Evolutionary conservation across 306 rosid genomes (phyloP), one percentile per base, ranked within the genome.

Genomic region (Echinosophora koreensis): DNA sequence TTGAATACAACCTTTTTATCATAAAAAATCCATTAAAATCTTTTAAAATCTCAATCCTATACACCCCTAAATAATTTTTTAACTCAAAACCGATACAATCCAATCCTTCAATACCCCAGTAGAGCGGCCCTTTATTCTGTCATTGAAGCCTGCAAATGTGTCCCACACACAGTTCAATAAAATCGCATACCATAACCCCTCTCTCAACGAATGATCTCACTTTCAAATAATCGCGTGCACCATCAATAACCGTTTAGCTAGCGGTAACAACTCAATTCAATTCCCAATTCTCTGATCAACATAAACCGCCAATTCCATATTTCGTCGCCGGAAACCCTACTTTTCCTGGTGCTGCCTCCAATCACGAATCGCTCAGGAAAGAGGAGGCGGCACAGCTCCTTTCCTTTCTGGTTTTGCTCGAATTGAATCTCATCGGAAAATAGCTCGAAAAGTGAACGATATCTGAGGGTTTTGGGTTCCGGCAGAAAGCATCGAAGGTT

Each of bases 381-480:
- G 10, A 63, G 16, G 16, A 66, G 22, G 47, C 35, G n/a, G 5
- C 64, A 34, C n/a, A 41, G 2, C 62, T 54, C 10, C 51, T 44
- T 56, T 74, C 41, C 51, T 44, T 56, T 74, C 41, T 16, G 0
- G 15, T 57, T 58, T 64, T 35, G 30, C 28, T 14, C 11, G 18
- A 51, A 62, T 46, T 77, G n/a, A 75, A 55, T 75, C 27, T 34
- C 35, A 17, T 50, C 12, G 18, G 17, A 17, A 34, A 14, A 74
- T 46, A 47, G 28, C 69, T 39, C n/a, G 44, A 42, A 54, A 44
- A 65, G 49, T 16, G 71, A 66, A 22, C 42, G 8, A 15, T 59
- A 41, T 41, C 63, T 38, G 55, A 58, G 79, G 82, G 82, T 69
- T 71, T 81, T 38, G 57, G 22, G 74, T 74, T 68, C 9, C 27